Percentiles rank a stretch among this genome's conserved stretches.
Evolutionary conservation across 2,329 filamentous ascomycete genomes (phyloP).

Genomic region (Scedosporium dehoogii): DNA sequence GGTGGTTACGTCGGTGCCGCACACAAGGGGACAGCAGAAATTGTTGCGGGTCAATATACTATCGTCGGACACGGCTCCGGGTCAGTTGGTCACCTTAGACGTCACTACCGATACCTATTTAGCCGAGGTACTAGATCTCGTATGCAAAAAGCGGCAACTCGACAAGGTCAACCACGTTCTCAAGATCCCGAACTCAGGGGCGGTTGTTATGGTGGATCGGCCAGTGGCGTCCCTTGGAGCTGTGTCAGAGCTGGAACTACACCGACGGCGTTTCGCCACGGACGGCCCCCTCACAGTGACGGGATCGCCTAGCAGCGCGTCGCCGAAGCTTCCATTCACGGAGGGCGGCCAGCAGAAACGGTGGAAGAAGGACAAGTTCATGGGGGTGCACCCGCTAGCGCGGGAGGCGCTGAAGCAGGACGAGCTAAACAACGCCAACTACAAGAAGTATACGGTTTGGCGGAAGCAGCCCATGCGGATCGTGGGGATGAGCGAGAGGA

Average conservation of each 20-base stretch:
- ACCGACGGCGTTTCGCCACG: constrained; percentile 63
- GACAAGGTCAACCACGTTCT: constrained; percentile 74
- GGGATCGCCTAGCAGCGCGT: constrained; percentile 58
- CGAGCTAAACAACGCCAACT: constrained; percentile 46
- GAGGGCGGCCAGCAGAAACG: constrained; percentile 35
- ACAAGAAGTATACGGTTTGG: constrained; percentile 71
- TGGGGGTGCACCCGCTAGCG: constrained; percentile 56
- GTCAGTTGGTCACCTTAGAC: constrained; percentile 63
- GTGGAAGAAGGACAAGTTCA: constrained; percentile 39
- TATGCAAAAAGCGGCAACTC: constrained; percentile 66
- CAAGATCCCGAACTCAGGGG: constrained; percentile 64
- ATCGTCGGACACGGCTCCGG: constrained; percentile 58
- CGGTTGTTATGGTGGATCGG: constrained; percentile 65
- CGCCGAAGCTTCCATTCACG: constrained; percentile 51
- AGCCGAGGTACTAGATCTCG: constrained; percentile 68
- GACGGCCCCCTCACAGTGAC: constrained; percentile 61
- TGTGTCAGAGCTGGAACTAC: constrained; percentile 64
- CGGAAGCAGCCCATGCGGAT: constrained; percentile 77
- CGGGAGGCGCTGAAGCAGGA: constrained; percentile 52
- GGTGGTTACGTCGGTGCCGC: constrained; percentile 30
- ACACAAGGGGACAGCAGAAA: constrained; percentile 55
- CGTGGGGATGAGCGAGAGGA: constrained; percentile 63
- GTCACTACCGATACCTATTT: constrained; percentile 78
- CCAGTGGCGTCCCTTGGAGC: constrained; percentile 71
- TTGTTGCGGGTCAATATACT: constrained; percentile 63